Conservation (phyloP, 1,139 yeast species). For the Candida tetrigidarum region DNA sequence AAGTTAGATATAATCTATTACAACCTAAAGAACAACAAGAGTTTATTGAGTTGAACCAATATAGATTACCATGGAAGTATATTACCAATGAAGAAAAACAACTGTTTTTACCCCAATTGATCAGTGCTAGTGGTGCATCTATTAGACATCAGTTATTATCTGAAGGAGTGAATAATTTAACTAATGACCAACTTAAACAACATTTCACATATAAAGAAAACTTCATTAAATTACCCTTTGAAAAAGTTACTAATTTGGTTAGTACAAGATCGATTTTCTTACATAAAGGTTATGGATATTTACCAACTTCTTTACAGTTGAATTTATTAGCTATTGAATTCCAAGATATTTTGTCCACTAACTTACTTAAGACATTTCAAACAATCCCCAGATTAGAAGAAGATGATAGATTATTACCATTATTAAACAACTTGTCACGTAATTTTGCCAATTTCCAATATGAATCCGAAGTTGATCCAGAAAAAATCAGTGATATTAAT, state of each 20-base stretch:
- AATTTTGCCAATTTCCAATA: conserved; percentile 71
- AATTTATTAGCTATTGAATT: conserved; percentile 72
- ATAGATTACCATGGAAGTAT: conserved; percentile 71
- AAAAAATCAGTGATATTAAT: conserved; percentile 55
- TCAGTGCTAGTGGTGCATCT: conserved; percentile 51
- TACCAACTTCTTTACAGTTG: conserved; percentile 82
- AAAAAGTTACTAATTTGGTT: conserved; percentile 76
- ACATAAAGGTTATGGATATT: conserved; percentile 74
- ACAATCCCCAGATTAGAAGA: conserved; percentile 86
- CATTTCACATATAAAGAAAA: conserved; percentile 55
- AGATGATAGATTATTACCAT: conserved; percentile 86
- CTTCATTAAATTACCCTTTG: conserved; percentile 86
- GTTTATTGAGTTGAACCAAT: conserved; percentile 59
- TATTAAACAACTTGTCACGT: conserved; percentile 74
- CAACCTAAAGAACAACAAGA: conserved; percentile 72
- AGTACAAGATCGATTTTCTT: conserved; percentile 71
- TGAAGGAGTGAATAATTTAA: conserved; percentile 26
- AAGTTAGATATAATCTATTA: conserved; percentile 66
- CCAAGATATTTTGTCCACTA: conserved; percentile 52
- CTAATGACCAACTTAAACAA: conserved; percentile 46
- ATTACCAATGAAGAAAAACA: conserved; percentile 66
- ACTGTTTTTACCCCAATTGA: conserved; percentile 52
- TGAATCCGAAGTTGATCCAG: conserved; percentile 36
- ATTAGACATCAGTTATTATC: conserved; percentile 34
- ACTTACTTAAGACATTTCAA: conserved; percentile 72